A percentile compares a stretch with the other conserved stretches of the same genome.
phyloP scores from a whole-genome alignment of 371 early-diverging fungal genomes.

The Encephalitozoon romaleae region DNA sequence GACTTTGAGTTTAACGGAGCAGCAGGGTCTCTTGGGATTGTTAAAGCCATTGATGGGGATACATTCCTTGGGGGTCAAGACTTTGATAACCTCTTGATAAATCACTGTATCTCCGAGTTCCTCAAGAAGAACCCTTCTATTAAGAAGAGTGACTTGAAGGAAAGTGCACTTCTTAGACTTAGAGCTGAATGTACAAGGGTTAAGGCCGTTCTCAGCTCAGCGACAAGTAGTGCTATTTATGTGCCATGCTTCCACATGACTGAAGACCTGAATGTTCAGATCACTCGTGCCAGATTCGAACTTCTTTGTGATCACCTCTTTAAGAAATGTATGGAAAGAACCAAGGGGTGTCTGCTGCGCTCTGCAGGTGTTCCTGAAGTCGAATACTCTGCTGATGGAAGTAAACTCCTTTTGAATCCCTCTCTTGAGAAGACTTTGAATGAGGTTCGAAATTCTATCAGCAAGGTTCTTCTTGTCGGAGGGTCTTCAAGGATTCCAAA shows the following conservation, averaged over 20 bases:
- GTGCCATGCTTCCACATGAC: conserved; percentile 66
- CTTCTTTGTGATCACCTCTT: conserved; percentile 42
- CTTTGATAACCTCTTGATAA: conserved; percentile 82
- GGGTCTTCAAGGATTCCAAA: conserved; percentile 61
- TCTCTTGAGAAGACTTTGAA: conserved; percentile 27
- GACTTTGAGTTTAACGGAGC: conserved; percentile 71
- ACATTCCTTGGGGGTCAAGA: conserved; percentile 96
- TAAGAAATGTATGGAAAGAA: conserved; percentile 28
- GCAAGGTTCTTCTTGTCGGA: conserved; percentile 58
- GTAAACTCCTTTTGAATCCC: conserved; percentile 26
- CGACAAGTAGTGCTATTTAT: conserved; percentile 76
- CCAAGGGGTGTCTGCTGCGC: conserved; percentile 34
- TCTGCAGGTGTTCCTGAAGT: neutral
- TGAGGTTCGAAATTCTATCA: conserved; percentile 23
- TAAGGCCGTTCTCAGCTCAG: conserved; percentile 66
- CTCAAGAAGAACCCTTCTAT: conserved; percentile 65
- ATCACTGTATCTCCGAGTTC: conserved; percentile 75
- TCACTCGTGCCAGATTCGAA: conserved; percentile 48
- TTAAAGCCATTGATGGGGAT: conserved; percentile 86
- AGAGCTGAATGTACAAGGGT: conserved; percentile 49
- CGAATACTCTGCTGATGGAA: conserved; percentile 38
- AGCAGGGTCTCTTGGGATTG: conserved; percentile 69
- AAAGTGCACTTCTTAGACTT: conserved; percentile 50
- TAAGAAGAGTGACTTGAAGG: conserved; percentile 24
- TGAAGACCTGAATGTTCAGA: conserved; percentile 64